Percentiles rank a stretch among this genome's conserved stretches.
Conservation (phyloP, 164 flowering plant genomes). For the Taxillus chinensis region DNA sequence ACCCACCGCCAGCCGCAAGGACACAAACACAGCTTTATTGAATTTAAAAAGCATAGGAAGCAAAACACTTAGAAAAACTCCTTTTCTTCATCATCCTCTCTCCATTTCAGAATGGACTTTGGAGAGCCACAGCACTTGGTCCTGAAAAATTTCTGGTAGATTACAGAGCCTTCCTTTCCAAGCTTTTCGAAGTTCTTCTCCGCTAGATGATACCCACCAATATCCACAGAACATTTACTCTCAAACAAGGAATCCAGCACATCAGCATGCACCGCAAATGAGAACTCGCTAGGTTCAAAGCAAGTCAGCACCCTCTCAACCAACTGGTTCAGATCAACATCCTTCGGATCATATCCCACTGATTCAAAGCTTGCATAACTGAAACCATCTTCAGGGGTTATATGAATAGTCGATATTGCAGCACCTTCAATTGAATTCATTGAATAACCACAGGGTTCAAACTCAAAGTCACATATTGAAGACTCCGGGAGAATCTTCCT, state of each 20-base stretch:
- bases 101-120: not conserved
- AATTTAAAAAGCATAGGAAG: slow-evolving; percentile 11
- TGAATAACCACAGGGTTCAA: slow-evolving; percentile 5
- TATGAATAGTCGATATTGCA: slow-evolving; percentile 3
- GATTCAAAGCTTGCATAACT: slow-evolving; percentile 6
- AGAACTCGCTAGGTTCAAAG: not conserved
- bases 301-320: slow-evolving; percentile 3
- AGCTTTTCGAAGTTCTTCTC: not conserved
- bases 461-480: slow-evolving; percentile 2
- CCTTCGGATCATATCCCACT: slow-evolving; percentile 3
- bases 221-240: not conserved
- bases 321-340: not conserved
- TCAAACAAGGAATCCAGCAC: not conserved
- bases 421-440: slow-evolving; percentile 4
- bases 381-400: slow-evolving; percentile 6
- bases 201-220: not conserved
- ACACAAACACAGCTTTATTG: slow-evolving; percentile 8
- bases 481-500: not conserved
- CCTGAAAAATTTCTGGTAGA: slow-evolving; percentile 1
- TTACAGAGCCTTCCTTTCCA: not conserved
- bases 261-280: slow-evolving; percentile 1
- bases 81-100: not conserved
- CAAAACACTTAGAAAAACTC: slow-evolving; percentile 4
- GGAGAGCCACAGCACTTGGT: not conserved
- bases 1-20: slow-evolving; percentile 6